Percentiles rank a stretch among this genome's conserved stretches.
Conservation (phyloP, 2,329 filamentous ascomycete species). For the Phyllosticta paracitricarpa region DNA sequence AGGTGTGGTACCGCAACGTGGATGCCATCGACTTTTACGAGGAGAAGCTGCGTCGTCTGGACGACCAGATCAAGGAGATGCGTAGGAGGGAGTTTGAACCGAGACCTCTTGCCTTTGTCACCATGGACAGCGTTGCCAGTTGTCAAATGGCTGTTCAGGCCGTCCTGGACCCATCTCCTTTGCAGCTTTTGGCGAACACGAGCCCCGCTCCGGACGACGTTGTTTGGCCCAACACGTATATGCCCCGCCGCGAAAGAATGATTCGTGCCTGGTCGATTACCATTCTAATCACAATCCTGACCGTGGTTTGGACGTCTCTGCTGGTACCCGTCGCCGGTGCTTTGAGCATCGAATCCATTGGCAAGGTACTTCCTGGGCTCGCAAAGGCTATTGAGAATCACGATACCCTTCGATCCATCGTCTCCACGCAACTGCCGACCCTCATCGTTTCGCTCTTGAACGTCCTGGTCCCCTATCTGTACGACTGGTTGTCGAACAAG, state of each 20-base stretch:
- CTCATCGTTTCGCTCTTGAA: conserved; percentile 78
- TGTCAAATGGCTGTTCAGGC: conserved; percentile 94
- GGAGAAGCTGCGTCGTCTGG: conserved; percentile 67
- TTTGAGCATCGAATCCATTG: conserved; percentile 71
- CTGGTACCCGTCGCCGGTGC: conserved; percentile 70
- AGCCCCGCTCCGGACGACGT: conserved; percentile 85
- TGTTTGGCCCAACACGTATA: conserved; percentile 91
- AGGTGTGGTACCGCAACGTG: conserved; percentile 59
- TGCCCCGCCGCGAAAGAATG: conserved; percentile 63
- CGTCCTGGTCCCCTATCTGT: conserved; percentile 82
- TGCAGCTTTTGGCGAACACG: conserved; percentile 72
- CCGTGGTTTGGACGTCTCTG: conserved; percentile 78
- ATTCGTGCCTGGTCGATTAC: conserved; percentile 77
- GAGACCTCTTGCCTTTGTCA: conserved; percentile 84
- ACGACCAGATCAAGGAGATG: conserved; percentile 61
- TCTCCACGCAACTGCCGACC: conserved; percentile 82
- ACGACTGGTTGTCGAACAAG: conserved; percentile 81
- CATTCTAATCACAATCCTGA: conserved; percentile 68
- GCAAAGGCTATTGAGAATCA: conserved; percentile 59
- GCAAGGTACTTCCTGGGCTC: conserved; percentile 60
- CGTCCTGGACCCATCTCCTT: conserved; percentile 79
- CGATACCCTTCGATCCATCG: conserved; percentile 60
- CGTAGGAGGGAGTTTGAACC: conserved; percentile 67
- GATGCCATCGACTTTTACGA: conserved; percentile 95
- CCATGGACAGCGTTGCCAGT: conserved; percentile 90